Base-by-base conservation (phyloP, 2,329 filamentous ascomycete genomes). In the Tolypocladium paradoxum region DNA sequence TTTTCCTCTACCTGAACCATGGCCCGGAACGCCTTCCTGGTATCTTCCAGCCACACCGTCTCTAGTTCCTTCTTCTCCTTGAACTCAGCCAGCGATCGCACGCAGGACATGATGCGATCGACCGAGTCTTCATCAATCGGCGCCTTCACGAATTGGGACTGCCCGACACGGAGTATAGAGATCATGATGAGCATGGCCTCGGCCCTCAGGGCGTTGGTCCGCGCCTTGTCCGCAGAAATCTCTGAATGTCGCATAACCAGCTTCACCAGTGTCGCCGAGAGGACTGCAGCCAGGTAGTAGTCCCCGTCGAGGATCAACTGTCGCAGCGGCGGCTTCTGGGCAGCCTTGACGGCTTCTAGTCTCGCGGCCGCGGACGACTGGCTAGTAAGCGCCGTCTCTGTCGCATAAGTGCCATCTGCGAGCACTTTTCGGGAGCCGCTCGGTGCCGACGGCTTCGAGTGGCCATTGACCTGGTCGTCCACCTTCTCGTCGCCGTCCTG, bases 171-270 rank as follows among this genome's bases (percentile, higher is more conserved):
- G 60, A 99, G 90, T 61, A 99, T 95, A 6, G 93, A 97, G 62
- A 99, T 96, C 91, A 97, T 96, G 67, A 99, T 97, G 51, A 99
- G 80, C 93, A 99, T 99, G 46, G 93, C 93, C 71, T 99, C 93
- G 4, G 93, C 93, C 49, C 90, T 87, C 29, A 99, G 80, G 33
- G 92, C 91, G 63, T 99, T 99, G 33, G 92, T 97, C 38, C 93
- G 86, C 45, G 88, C 88, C 45, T 78, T 72, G 62, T 96, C 92
- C 27, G 86, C 76, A 1, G 92, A 96, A 55, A 97, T 91, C 66
- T 97, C 91, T 2, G 90, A 87, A 68, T 97, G 90, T 51, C 93
- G 88, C 90, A 99, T 96, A 50, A 99, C 93, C 52, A 99, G 80
- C 74, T 99, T 99, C 18, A 93, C 96, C 54, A 99, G 80, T 1